phyloP scores from a whole-genome alignment of 1,284 basidiomycete genomes.

The Cutaneotrichosporon spelunceum region DNA sequence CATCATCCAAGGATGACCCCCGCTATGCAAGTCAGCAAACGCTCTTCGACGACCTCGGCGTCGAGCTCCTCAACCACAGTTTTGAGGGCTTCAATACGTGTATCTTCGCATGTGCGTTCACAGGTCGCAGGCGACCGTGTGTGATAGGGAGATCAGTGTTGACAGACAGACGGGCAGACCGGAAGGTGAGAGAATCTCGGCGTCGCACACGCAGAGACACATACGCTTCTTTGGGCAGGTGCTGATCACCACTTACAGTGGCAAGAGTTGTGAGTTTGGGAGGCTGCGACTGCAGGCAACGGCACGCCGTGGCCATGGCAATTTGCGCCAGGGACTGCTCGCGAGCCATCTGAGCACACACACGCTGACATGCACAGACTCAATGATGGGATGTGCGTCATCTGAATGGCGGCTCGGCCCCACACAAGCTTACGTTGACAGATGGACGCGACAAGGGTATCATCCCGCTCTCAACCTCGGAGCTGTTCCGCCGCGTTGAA shows the following conservation, averaged over 20 bases:
- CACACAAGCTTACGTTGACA: slow-evolving; percentile 42
- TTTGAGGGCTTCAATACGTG: slow-evolving; percentile 97
- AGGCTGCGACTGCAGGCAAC: not conserved
- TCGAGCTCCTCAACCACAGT: slow-evolving; percentile 89
- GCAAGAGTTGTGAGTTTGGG: slow-evolving; percentile 46
- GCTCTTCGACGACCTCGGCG: slow-evolving; percentile 89
- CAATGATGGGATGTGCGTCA: slow-evolving; percentile 98
- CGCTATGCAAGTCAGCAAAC: slow-evolving; percentile 89
- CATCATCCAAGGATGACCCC: slow-evolving; percentile 79
- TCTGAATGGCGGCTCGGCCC: not conserved
- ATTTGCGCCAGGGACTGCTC: slow-evolving; percentile 1
- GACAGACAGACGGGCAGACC: slow-evolving; percentile 47
- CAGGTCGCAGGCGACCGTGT: not conserved
- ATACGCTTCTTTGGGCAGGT: not conserved
- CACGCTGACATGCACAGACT: slow-evolving; percentile 50
- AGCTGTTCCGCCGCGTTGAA: slow-evolving; percentile 81
- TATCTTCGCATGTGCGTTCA: slow-evolving; percentile 86
- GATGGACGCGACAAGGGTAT: slow-evolving; percentile 96
- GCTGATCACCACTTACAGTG: slow-evolving; percentile 28
- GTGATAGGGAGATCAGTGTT: slow-evolving; percentile 15
- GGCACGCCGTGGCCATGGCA: not conserved
- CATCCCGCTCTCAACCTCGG: slow-evolving; percentile 90
- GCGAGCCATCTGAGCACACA: slow-evolving; percentile 2
- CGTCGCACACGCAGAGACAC: not conserved
- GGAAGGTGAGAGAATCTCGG: slow-evolving; percentile 37